Base-by-base conservation (phyloP, 2,329 filamentous ascomycete species). In the Neocatenulostroma microsporum region DNA sequence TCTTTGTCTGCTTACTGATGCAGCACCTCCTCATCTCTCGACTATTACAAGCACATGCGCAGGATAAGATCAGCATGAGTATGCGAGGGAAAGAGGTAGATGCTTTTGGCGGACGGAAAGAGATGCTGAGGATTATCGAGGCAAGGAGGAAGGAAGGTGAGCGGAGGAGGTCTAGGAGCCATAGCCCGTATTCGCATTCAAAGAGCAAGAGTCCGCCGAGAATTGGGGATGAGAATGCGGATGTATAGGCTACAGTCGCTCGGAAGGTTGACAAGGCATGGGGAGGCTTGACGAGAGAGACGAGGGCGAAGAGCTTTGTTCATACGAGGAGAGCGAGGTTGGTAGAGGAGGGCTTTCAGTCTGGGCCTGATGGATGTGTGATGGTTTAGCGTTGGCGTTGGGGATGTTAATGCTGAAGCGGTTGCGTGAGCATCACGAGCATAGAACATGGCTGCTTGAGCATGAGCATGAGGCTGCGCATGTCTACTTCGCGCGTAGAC, bases 1-100 rank as follows among this genome's bases (percentile, higher is more conserved):
- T 98, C 1, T 96, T 88, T 60, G 91, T 98, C 3, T 96, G 91
- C 61, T 75, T 96, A 47, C 74, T 89, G 44, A 98, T 98, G 88
- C 79, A 87, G 32, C 84, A 95, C 63, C 66, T 98, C n/a, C 72
- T 98, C 13, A 70, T 95, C 34, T 88, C 87, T 62, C 72, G 84
- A 39, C 69, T 98, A 17, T 67, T 98, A 40, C 76, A 74, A 48
- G 86, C 84, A 7, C 82, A 86, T 55, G 80, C 83, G 3, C 76
- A 77, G 44, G 79, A 89, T 60, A 94, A 94, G 64, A 82, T 96
- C 10, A 88, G 80, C 44, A 96, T 98, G 91, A 91, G 84, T 55
- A 82, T 96, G 74, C 78, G 75, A 4, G 84, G 84, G 17, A 87
- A 86, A 58, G 74, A 82, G 54, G 80, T 96, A 34, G 84, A 95